These are phyloP conservation scores for Globisporangium ultimum DNA, from an alignment of 352 stramenopile genomes.

Conservation along the genomic window DNA sequence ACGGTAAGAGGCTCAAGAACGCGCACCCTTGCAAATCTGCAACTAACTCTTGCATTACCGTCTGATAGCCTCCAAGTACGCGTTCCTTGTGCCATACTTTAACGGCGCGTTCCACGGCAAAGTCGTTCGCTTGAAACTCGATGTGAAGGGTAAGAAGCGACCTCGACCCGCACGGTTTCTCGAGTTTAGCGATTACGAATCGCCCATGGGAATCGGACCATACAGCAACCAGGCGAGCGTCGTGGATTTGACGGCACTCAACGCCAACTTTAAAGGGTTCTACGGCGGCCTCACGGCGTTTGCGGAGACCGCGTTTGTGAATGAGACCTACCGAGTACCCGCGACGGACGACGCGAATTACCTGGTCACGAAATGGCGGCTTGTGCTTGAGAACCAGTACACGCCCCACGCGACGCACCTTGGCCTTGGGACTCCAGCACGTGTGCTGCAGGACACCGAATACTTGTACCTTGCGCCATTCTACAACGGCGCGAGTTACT, in stretches of 20 bases:
- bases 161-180: constrained; percentile 66
- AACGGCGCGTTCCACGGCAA: constrained; percentile 64
- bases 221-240: constrained; percentile 55
- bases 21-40: background rate
- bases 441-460: constrained; percentile 39
- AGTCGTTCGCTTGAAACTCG: constrained; percentile 62
- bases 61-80: constrained; percentile 58
- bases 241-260: constrained; percentile 50
- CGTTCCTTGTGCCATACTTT: constrained; percentile 69
- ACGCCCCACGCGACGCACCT: constrained; percentile 33
- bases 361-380: constrained; percentile 31
- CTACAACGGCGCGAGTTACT: constrained; percentile 52
- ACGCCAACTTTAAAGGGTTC: constrained; percentile 54
- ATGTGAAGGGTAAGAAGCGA: constrained; percentile 73
- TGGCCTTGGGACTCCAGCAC: constrained; percentile 29
- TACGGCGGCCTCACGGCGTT: constrained; percentile 61
- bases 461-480: constrained; percentile 73
- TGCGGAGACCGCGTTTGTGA: constrained; percentile 41
- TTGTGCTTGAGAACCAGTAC: constrained; percentile 53
- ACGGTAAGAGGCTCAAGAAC: constrained; percentile 27
- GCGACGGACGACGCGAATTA: constrained; percentile 49
- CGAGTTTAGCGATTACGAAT: constrained; percentile 80
- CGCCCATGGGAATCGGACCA: constrained; percentile 54
- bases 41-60: background rate
- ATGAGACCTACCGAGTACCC: constrained; percentile 58